phyloP scores from a whole-genome alignment of 176 grass and related monocot genomes.

The Neostapfia colusana region DNA sequence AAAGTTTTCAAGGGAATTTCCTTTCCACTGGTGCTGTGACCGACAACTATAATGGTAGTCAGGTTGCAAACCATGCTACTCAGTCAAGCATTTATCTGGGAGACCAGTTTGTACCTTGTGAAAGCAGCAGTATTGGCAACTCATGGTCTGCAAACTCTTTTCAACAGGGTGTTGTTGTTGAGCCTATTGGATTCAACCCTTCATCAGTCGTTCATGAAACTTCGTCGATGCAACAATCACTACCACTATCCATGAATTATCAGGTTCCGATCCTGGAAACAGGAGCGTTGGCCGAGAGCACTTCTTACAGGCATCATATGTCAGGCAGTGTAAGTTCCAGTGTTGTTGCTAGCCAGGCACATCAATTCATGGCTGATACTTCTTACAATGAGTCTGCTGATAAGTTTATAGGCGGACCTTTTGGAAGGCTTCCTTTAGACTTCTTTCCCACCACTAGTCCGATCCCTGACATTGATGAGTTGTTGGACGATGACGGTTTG shows the following conservation, averaged over 20 bases:
- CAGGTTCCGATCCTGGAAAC: slow-evolving; percentile 27
- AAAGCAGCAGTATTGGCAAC: slow-evolving; percentile 41
- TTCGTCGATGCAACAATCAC: slow-evolving; percentile 36
- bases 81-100: slow-evolving; percentile 52
- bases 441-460: slow-evolving; percentile 60
- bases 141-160: slow-evolving; percentile 47
- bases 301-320: slow-evolving; percentile 38
- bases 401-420: slow-evolving; percentile 60
- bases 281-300: slow-evolving; percentile 38
- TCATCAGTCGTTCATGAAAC: slow-evolving; percentile 31
- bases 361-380: slow-evolving; percentile 42
- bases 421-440: slow-evolving; percentile 63
- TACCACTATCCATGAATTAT: slow-evolving; percentile 37
- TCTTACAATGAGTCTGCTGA: slow-evolving; percentile 48
- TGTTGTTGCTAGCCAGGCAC: slow-evolving; percentile 14
- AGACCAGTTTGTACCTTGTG: slow-evolving; percentile 39
- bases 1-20: slow-evolving; percentile 34
- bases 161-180: slow-evolving; percentile 26
- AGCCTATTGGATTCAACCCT: slow-evolving; percentile 43
- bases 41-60: slow-evolving; percentile 32
- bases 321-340: slow-evolving; percentile 38
- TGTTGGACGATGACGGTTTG: slow-evolving; percentile 77
- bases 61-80: slow-evolving; percentile 39
- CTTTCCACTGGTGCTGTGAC: slow-evolving; percentile 31
- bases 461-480: slow-evolving; percentile 60